Evolutionary conservation across 2,329 filamentous ascomycete genomes (phyloP).

Genomic region (Talaromyces piceae): DNA sequence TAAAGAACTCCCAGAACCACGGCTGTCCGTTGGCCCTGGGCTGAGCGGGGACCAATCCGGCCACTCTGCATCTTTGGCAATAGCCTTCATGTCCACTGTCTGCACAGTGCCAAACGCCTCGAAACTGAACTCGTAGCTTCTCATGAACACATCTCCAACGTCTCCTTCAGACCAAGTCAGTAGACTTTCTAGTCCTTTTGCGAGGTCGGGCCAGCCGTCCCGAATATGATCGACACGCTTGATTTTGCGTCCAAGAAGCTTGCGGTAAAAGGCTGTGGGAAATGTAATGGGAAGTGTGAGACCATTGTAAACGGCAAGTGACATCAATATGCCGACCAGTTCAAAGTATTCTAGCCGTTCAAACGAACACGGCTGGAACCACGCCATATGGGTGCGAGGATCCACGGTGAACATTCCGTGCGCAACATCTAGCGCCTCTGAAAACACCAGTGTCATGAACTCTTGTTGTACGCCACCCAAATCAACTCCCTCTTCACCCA

Average conservation of each 20-base stretch:
- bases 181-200: constrained; percentile 64
- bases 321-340: constrained; percentile 78
- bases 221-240: constrained; percentile 66
- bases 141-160: constrained; percentile 72
- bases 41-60: constrained; percentile 14
- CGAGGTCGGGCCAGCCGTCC: constrained; percentile 81
- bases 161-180: constrained; percentile 73
- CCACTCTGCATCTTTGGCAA: constrained; percentile 31
- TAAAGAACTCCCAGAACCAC: constrained; percentile 2
- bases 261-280: constrained; percentile 74
- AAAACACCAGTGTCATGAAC: constrained; percentile 80
- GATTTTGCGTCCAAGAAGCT: constrained; percentile 63
- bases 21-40: constrained; percentile 9
- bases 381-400: constrained; percentile 66
- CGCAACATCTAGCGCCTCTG: constrained; percentile 67
- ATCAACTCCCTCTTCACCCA: constrained; percentile 82
- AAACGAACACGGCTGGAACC: constrained; percentile 76
- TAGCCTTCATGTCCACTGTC: constrained; percentile 48
- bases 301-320: constrained; percentile 86
- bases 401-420: constrained; percentile 76
- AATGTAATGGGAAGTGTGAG: constrained; percentile 86
- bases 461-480: constrained; percentile 95
- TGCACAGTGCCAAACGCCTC: constrained; percentile 48
- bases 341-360: constrained; percentile 88
- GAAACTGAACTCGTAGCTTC: constrained; percentile 80